phyloP scores from a whole-genome alignment of 495 filamentous ascomycete species.

The Trichoderma virens region DNA sequence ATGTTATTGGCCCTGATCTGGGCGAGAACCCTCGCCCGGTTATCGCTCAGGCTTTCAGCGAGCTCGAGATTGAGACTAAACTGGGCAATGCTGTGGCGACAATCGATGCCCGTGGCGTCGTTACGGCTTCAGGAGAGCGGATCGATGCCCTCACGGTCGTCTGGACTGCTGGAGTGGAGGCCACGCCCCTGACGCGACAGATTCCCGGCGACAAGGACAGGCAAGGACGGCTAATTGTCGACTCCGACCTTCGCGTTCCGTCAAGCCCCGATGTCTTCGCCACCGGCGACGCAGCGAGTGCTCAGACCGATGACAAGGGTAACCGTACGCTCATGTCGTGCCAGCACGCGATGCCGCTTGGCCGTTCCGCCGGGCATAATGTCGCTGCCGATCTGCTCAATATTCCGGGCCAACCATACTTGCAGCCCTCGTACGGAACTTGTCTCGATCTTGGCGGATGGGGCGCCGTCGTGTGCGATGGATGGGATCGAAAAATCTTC shows the following conservation, averaged over 20 bases:
- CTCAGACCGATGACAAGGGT: conserved; percentile 13
- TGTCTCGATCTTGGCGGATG: conserved; percentile 23
- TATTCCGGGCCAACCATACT: conserved; percentile 18
- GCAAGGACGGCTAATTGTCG: conserved; percentile 10
- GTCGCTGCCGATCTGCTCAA: not conserved
- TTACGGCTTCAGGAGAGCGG: conserved; percentile 15
- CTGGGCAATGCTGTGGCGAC: not conserved
- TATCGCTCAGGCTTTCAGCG: conserved; percentile 14
- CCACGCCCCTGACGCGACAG: conserved; percentile 17
- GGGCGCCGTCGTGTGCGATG: conserved; percentile 17
- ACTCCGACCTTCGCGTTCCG: conserved; percentile 16
- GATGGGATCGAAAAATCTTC: conserved; percentile 18
- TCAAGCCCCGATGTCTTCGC: conserved; percentile 16
- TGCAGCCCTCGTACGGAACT: conserved; percentile 17
- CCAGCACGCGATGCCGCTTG: conserved; percentile 27
- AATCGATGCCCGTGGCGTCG: conserved; percentile 15
- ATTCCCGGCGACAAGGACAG: conserved; percentile 15
- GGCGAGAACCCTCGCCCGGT: conserved; percentile 15
- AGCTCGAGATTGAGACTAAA: not conserved
- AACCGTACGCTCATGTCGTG: conserved; percentile 21
- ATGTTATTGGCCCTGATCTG: conserved; percentile 15
- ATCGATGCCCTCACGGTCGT: conserved; percentile 18
- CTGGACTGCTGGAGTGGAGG: conserved; percentile 21
- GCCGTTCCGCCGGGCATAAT: conserved; percentile 25
- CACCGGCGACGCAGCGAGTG: conserved; percentile 20